Conservation (phyloP, 768 basidiomycete genomes). For the Stropharia rugosoannulata region DNA sequence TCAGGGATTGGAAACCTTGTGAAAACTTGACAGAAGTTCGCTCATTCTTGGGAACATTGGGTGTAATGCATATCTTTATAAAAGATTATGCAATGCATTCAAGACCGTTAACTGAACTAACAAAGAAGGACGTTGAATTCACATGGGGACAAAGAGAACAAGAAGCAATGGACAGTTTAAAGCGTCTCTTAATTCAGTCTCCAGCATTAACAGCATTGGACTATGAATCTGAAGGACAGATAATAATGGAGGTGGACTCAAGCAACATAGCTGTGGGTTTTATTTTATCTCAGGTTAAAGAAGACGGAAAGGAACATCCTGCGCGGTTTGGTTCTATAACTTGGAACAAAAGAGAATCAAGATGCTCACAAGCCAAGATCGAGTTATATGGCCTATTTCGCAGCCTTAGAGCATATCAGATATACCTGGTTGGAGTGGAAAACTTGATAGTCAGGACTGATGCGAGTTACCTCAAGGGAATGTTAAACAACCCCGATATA, state of each 20-base stretch:
- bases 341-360: slow-evolving; percentile 10
- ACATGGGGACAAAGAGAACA: slow-evolving; percentile 22
- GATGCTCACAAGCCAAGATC: slow-evolving; percentile 30
- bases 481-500: slow-evolving; percentile 30
- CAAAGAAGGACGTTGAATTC: slow-evolving; percentile 22
- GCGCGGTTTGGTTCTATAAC: slow-evolving; percentile 16
- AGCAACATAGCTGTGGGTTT: slow-evolving; percentile 13
- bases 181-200: neutral
- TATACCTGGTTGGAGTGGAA: slow-evolving; percentile 25
- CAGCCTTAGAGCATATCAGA: slow-evolving; percentile 14
- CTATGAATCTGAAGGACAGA: slow-evolving; percentile 8
- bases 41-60: neutral
- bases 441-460: slow-evolving; percentile 26
- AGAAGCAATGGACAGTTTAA: slow-evolving; percentile 11
- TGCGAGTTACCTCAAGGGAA: slow-evolving; percentile 32
- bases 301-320: slow-evolving; percentile 6
- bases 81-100: neutral
- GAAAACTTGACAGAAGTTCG: neutral
- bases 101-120: slow-evolving; percentile 13
- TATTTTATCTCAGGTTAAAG: slow-evolving; percentile 13
- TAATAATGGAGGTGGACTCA: slow-evolving; percentile 17
- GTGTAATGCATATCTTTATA: neutral
- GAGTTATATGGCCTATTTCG: slow-evolving; percentile 31
- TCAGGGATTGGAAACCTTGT: slow-evolving; percentile 24
- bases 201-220: slow-evolving; percentile 14